A percentile compares a stretch with the other conserved stretches of the same genome.
phyloP scores from a whole-genome alignment of 768 basidiomycete genomes.

The Naematelia aurantialba region DNA sequence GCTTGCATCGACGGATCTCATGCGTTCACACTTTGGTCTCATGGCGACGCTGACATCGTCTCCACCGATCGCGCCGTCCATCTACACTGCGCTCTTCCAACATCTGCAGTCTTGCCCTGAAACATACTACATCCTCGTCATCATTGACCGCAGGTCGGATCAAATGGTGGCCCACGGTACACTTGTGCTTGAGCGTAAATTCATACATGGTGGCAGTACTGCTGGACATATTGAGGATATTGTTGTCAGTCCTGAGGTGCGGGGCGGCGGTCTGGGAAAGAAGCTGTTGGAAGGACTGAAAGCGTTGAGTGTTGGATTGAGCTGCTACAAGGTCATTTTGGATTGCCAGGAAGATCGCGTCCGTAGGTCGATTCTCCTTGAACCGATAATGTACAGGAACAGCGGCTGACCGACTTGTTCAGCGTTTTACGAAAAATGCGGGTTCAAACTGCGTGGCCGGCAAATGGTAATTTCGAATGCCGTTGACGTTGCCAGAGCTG shows the following conservation, averaged over 20 bases:
- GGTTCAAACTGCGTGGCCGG: slow-evolving; percentile 44
- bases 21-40: slow-evolving; percentile 73
- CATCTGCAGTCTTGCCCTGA: slow-evolving; percentile 38
- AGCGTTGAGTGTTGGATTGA: slow-evolving; percentile 70
- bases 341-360: slow-evolving; percentile 87
- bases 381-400: neutral
- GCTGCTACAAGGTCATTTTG: slow-evolving; percentile 90
- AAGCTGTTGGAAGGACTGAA: slow-evolving; percentile 80
- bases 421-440: slow-evolving; percentile 98
- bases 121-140: slow-evolving; percentile 81
- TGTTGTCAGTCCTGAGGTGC: slow-evolving; percentile 78
- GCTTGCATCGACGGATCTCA: slow-evolving; percentile 79
- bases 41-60: slow-evolving; percentile 68
- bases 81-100: slow-evolving; percentile 62
- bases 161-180: slow-evolving; percentile 77
- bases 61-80: slow-evolving; percentile 63
- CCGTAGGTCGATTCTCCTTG: slow-evolving; percentile 59
- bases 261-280: slow-evolving; percentile 85
- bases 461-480: slow-evolving; percentile 5
- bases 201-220: slow-evolving; percentile 72
- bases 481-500: neutral
- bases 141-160: slow-evolving; percentile 70
- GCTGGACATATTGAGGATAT: slow-evolving; percentile 98
- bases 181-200: slow-evolving; percentile 89
- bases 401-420: slow-evolving; percentile 10